These are phyloP conservation scores for Dactylellina haptotyla DNA, from an alignment of 2,329 filamentous ascomycete species.

Conservation along the genomic window DNA sequence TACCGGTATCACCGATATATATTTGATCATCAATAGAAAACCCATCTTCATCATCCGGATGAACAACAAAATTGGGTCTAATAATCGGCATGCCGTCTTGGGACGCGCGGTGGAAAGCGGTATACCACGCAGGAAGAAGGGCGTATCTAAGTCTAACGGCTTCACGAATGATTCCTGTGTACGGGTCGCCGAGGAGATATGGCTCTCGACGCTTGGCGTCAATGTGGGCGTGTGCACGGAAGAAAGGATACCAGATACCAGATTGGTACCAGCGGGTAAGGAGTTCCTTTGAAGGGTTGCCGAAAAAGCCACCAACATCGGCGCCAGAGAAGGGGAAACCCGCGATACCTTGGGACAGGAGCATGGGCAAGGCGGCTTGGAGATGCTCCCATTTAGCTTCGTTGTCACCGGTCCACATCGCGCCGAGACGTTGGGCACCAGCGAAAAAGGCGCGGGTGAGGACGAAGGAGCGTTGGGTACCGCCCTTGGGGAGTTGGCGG, in stretches of 20 bases:
- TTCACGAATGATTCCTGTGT: conserved; percentile 84
- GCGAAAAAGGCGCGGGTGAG: conserved; percentile 92
- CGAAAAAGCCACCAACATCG: conserved; percentile 97
- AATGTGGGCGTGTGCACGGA: conserved; percentile 96
- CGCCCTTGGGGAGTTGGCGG: conserved; percentile 78
- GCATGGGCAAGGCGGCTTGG: conserved; percentile 89
- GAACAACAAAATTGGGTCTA: conserved; percentile 90
- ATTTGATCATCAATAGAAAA: conserved; percentile 92
- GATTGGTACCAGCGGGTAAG: conserved; percentile 95
- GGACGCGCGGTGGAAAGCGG: conserved; percentile 90
- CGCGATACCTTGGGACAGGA: conserved; percentile 88
- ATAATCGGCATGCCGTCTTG: conserved; percentile 85
- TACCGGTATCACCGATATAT: conserved; percentile 85
- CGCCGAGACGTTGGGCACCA: conserved; percentile 86
- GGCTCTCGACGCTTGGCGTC: conserved; percentile 94
- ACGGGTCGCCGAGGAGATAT: conserved; percentile 85
- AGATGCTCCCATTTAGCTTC: conserved; percentile 92
- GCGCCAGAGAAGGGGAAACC: conserved; percentile 95
- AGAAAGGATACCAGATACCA: conserved; percentile 96
- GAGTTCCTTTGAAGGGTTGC: conserved; percentile 92
- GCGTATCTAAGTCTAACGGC: conserved; percentile 89
- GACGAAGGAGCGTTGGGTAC: conserved; percentile 85
- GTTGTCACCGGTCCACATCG: conserved; percentile 99
- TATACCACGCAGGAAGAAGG: conserved; percentile 93
- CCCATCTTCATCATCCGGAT: conserved; percentile 85